These are phyloP conservation scores for Cicer judaicum DNA, from an alignment of 306 rosid genomes.

Conservation along the genomic window DNA sequence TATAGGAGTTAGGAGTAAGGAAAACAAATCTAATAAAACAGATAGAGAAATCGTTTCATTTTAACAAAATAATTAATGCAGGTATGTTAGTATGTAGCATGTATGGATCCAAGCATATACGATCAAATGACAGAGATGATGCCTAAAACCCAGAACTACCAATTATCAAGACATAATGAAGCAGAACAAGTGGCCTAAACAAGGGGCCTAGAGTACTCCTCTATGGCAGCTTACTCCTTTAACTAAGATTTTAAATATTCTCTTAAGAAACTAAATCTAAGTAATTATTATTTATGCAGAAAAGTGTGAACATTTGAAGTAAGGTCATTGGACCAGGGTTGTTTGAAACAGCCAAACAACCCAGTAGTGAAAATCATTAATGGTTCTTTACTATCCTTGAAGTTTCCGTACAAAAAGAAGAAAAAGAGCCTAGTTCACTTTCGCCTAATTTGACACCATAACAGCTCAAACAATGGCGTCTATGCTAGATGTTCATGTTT, in stretches of 20 bases:
- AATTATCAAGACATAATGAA: conserved; percentile 27
- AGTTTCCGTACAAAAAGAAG: neutral
- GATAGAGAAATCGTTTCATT: conserved; percentile 28
- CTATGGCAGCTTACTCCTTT: conserved; percentile 6
- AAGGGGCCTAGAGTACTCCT: conserved; percentile 9
- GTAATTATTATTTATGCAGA: neutral
- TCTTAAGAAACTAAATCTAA: neutral
- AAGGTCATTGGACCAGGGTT: conserved; percentile 8
- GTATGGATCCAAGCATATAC: conserved; percentile 26
- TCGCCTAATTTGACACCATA: conserved; percentile 31
- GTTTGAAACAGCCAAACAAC: conserved; percentile 31
- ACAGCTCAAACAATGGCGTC: conserved; percentile 35
- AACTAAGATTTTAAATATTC: conserved; percentile 18
- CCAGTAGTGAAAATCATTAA: conserved; percentile 32
- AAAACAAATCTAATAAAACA: conserved; percentile 21
- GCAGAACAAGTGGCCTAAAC: conserved; percentile 6
- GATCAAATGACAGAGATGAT: conserved; percentile 42
- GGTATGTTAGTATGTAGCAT: conserved; percentile 17
- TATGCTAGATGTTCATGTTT: conserved; percentile 39
- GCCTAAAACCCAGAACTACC: conserved; percentile 30
- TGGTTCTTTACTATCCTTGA: conserved; percentile 7
- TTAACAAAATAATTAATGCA: conserved; percentile 12
- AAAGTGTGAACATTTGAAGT: conserved; percentile 38
- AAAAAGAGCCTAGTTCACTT: neutral
- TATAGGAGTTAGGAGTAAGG: conserved; percentile 41